These are phyloP conservation scores for Xylariomycetidae sp. DNA, from an alignment of 2,329 filamentous ascomycete genomes.

Conservation along the genomic window DNA sequence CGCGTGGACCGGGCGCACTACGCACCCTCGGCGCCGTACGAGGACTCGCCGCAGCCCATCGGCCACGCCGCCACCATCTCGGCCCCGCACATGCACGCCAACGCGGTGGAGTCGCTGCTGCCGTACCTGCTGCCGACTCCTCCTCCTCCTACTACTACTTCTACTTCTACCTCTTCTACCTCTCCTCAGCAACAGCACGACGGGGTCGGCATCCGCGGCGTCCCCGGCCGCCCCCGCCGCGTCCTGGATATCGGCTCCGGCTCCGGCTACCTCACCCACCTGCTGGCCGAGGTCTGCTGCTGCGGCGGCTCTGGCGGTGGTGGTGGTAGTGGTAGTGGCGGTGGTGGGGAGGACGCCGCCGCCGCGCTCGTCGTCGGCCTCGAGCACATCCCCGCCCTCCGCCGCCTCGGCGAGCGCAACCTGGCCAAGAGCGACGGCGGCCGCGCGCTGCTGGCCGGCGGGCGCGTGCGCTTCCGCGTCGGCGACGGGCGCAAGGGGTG, in stretches of 20 bases:
- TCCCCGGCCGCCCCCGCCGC: constrained; percentile 31
- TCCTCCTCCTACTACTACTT: neutral
- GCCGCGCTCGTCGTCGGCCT: constrained; percentile 57
- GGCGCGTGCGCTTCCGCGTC: constrained; percentile 64
- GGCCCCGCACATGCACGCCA: constrained; percentile 57
- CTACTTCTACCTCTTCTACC: too few relatives aligned
- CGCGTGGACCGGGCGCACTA: constrained; percentile 85
- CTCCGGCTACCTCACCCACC: constrained; percentile 79
- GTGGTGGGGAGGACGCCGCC: too few relatives aligned
- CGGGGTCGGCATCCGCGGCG: neutral
- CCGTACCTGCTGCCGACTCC: constrained; percentile 36
- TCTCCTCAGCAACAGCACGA: neutral
- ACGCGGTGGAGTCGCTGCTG: constrained; percentile 45
- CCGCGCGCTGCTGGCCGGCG: constrained; percentile 51
- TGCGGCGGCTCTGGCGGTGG: too few relatives aligned
- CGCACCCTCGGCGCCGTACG: constrained; percentile 63
- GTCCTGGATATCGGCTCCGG: constrained; percentile 72
- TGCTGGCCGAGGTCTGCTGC: constrained; percentile 64
- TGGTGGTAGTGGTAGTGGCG: too few relatives aligned
- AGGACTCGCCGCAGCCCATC: constrained; percentile 50
- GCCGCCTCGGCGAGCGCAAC: constrained; percentile 57
- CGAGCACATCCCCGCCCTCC: constrained; percentile 64
- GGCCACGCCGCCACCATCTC: constrained; percentile 51
- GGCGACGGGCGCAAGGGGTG: constrained; percentile 70
- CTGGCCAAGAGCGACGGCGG: constrained; percentile 59